phyloP scores from a whole-genome alignment of 768 basidiomycete genomes.

The Tylopilus balloui region DNA sequence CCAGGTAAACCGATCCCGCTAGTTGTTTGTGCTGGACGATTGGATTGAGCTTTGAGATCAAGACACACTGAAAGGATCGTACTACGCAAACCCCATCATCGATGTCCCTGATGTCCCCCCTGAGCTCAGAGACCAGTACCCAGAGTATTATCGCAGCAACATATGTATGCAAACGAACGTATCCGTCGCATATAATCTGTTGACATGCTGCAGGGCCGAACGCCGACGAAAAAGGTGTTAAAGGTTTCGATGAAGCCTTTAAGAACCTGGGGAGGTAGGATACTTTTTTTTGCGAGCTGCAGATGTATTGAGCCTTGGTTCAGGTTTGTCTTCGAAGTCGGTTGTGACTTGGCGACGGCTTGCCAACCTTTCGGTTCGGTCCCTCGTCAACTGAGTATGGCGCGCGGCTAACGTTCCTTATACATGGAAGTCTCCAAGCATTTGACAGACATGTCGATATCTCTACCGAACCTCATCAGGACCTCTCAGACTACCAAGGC shows the following conservation, averaged over 20 bases:
- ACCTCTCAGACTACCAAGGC: slow-evolving; percentile 85
- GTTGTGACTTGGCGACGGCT: slow-evolving; percentile 74
- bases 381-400: background rate
- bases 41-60: slow-evolving; percentile 10
- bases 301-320: slow-evolving; percentile 3
- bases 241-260: slow-evolving; percentile 84
- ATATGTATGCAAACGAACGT: slow-evolving; percentile 56
- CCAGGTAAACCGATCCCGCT: slow-evolving; percentile 46
- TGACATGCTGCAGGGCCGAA: slow-evolving; percentile 53
- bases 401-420: background rate
- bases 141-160: slow-evolving; percentile 84
- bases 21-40: background rate
- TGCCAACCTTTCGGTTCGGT: slow-evolving; percentile 84
- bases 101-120: slow-evolving; percentile 61
- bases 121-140: slow-evolving; percentile 52
- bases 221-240: slow-evolving; percentile 50
- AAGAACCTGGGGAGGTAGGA: slow-evolving; percentile 72
- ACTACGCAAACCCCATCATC: slow-evolving; percentile 77
- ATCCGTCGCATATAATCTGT: background rate
- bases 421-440: slow-evolving; percentile 53
- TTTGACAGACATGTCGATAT: slow-evolving; percentile 57
- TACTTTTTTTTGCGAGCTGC: background rate
- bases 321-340: slow-evolving; percentile 80
- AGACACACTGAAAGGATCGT: slow-evolving; percentile 90
- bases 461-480: slow-evolving; percentile 66